A percentile compares a stretch with the other conserved stretches of the same genome.
Evolutionary conservation across 73 alveolate species (phyloP).

Genomic region (Paramecium tetraurelia): DNA sequence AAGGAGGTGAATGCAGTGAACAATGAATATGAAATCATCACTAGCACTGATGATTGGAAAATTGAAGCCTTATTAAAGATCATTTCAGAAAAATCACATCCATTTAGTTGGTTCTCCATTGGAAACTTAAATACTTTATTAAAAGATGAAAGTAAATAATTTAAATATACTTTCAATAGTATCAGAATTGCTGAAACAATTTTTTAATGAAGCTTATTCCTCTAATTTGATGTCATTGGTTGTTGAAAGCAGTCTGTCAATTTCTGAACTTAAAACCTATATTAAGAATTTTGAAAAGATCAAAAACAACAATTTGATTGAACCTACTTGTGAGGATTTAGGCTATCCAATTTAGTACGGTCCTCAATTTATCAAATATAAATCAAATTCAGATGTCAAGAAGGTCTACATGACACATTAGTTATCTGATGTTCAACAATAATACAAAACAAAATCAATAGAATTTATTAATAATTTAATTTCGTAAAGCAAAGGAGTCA

Average conservation of each 20-base stretch:
- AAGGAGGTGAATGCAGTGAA: slow-evolving; percentile 56
- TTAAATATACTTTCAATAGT: neutral
- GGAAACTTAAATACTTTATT: neutral
- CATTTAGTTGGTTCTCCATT: neutral
- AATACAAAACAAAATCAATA: neutral
- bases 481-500: neutral
- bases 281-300: neutral
- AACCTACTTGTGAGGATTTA: neutral
- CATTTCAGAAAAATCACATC: neutral
- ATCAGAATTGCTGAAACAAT: neutral
- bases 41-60: slow-evolving; percentile 45
- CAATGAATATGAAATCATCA: slow-evolving; percentile 19
- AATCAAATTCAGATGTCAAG: neutral
- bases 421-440: neutral
- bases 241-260: neutral
- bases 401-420: neutral
- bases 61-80: neutral
- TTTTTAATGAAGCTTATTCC: neutral
- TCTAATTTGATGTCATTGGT: neutral
- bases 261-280: neutral
- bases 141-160: neutral
- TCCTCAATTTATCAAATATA: neutral
- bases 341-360: neutral
- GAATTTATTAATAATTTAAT: neutral
- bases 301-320: neutral